Conservation (phyloP, 2,329 filamentous ascomycete species). For the Apiospora phragmitis region DNA sequence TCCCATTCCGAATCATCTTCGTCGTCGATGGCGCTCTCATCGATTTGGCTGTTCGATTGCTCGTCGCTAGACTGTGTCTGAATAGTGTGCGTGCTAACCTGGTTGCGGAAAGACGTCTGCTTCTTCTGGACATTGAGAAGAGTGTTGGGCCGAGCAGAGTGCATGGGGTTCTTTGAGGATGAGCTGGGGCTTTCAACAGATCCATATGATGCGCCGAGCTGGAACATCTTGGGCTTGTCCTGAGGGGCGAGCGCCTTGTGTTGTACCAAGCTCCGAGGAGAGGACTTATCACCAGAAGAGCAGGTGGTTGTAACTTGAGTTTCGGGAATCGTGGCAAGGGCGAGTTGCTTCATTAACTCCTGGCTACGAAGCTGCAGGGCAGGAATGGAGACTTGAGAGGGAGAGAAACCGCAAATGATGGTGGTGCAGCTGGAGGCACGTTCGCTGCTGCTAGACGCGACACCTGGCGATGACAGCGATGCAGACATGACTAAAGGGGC, state of each 20-base stretch:
- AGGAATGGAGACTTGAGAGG: constrained; percentile 59
- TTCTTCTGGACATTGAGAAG: constrained; percentile 61
- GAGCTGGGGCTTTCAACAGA: constrained; percentile 73
- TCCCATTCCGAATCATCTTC: constrained; percentile 64
- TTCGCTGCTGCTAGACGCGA: constrained; percentile 51
- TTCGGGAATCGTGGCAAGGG: constrained; percentile 60
- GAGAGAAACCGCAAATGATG: constrained; percentile 84
- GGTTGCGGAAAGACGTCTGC: constrained; percentile 78
- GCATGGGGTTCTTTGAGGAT: constrained; percentile 61
- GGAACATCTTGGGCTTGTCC: constrained; percentile 47
- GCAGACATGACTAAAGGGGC: neutral
- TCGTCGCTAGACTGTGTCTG: constrained; percentile 51
- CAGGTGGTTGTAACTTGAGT: constrained; percentile 54
- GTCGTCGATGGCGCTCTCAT: constrained; percentile 80
- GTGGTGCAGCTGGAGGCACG: constrained; percentile 44
- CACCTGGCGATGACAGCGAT: constrained; percentile 42
- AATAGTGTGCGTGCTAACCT: constrained; percentile 69
- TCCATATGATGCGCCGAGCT: constrained; percentile 58
- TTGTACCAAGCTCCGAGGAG: constrained; percentile 54
- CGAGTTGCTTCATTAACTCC: constrained; percentile 40
- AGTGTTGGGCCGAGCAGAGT: constrained; percentile 44
- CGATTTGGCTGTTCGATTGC: constrained; percentile 64
- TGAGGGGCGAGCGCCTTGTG: constrained; percentile 33
- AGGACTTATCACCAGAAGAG: constrained; percentile 80
- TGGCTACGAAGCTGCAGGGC: constrained; percentile 47